Conservation (phyloP, 169 alveolate species). For the Plasmodium knowlesi region DNA sequence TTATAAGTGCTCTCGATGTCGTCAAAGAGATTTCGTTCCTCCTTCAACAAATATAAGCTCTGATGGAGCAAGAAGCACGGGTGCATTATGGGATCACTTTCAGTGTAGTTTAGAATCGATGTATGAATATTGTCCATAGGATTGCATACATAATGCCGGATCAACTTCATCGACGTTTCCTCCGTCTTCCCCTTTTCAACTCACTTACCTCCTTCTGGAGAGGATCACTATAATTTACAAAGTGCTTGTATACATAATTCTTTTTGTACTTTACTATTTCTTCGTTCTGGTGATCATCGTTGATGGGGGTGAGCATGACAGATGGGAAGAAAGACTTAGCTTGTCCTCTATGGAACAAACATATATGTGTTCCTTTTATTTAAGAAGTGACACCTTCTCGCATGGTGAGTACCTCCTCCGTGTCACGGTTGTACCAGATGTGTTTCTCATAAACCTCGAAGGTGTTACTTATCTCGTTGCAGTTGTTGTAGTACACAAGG, state of each 20-base stretch:
- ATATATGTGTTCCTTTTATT: neutral
- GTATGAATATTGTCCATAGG: neutral
- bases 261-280: constrained; percentile 36
- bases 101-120: neutral
- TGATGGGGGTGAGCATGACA: neutral
- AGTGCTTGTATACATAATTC: constrained; percentile 39
- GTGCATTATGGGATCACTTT: neutral
- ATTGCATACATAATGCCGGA: neutral
- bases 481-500: constrained; percentile 30
- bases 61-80: neutral
- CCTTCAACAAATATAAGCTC: constrained; percentile 21
- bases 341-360: neutral
- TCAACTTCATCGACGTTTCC: neutral
- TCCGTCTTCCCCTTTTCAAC: neutral
- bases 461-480: constrained; percentile 43
- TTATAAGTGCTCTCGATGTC: constrained; percentile 26
- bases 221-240: constrained; percentile 21
- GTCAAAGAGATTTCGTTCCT: constrained; percentile 31
- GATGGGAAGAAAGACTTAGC: neutral
- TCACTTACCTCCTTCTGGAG: constrained; percentile 20
- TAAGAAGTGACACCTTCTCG: neutral
- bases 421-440: constrained; percentile 24
- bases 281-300: constrained; percentile 7
- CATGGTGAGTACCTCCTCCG: constrained; percentile 30
- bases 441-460: constrained; percentile 45